These are phyloP conservation scores for Citrus trifoliata DNA, from an alignment of 345 rosid genomes.

Conservation along the genomic window DNA sequence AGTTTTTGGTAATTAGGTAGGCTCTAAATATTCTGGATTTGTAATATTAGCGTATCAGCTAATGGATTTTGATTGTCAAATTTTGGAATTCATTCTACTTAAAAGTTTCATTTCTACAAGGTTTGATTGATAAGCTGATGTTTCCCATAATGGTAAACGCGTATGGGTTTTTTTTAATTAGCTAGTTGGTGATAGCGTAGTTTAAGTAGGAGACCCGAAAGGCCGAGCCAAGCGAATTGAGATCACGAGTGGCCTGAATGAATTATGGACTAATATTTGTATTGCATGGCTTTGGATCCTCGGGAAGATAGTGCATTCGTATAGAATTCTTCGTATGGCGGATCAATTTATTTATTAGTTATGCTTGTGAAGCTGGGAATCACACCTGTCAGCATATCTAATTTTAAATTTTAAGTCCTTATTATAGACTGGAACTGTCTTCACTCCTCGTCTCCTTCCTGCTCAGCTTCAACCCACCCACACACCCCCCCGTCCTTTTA, in stretches of 20 bases:
- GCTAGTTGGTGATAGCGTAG: background rate
- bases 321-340: background rate
- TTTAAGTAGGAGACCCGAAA: background rate
- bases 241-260: background rate
- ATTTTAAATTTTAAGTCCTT: too few species aligned
- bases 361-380: too few species aligned
- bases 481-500: too few species aligned
- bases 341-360: too few species aligned
- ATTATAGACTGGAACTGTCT: too few species aligned
- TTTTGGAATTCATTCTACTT: background rate
- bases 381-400: too few species aligned
- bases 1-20: background rate
- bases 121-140: background rate
- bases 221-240: background rate
- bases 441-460: too few species aligned
- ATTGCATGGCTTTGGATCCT: background rate
- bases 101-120: background rate
- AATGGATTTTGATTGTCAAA: background rate
- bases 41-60: background rate
- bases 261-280: background rate
- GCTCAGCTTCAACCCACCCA: too few species aligned
- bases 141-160: too few species aligned
- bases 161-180: too few species aligned
- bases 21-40: background rate
- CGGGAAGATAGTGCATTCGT: too few species aligned